Evolutionary conservation across 345 rosid species (phyloP), one percentile per base, ranked within the genome.

Genomic region (Camelina laxa): DNA sequence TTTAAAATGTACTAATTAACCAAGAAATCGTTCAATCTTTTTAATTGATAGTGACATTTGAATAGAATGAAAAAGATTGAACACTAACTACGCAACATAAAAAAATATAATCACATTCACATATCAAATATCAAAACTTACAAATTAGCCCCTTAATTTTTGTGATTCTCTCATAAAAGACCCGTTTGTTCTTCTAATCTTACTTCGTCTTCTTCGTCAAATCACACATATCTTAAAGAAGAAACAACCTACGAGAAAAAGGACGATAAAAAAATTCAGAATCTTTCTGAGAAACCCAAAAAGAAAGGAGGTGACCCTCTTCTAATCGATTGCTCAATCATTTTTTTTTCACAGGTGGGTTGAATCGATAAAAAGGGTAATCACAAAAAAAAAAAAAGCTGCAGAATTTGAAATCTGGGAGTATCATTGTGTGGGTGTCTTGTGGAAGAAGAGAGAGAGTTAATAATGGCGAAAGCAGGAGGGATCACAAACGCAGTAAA

Each of bases 401-500:
- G 64, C 38, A 44, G 55, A 67, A 69, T 70, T 51, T 47, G 76
- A 53, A 61, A 49, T 74, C 59, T 56, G 60, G n/a, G 39, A 56
- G 67, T 72, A 22, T 15, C 42, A 35, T 51, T 53, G 14, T 19
- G 33, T 41, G 24, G 0, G 24, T 22, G 24, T 22, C 24, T 9
- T 41, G 45, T 42, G 54, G 56, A 63, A 44, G 70, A 35, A 81
- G 27, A 64, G 27, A 64, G 57, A 33, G 22, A 20, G 54, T 39
- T 4, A 61, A 45, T 44, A 65, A 95, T 96, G 99, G 98, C 94
- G 44, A 85, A 96, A 80, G 91, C 96, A 19, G 99, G 99, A 82
- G 98, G 98, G 33, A 92, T 92, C 49, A 92, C 98, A 30, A 92
- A 96, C 83, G 98, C 98, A 5, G 98, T 96, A 12, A 96, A 92